Evolutionary conservation across 176 grass and related monocot species (phyloP), one percentile per base, ranked within the genome.

Genomic region (Panicum miliaceum): DNA sequence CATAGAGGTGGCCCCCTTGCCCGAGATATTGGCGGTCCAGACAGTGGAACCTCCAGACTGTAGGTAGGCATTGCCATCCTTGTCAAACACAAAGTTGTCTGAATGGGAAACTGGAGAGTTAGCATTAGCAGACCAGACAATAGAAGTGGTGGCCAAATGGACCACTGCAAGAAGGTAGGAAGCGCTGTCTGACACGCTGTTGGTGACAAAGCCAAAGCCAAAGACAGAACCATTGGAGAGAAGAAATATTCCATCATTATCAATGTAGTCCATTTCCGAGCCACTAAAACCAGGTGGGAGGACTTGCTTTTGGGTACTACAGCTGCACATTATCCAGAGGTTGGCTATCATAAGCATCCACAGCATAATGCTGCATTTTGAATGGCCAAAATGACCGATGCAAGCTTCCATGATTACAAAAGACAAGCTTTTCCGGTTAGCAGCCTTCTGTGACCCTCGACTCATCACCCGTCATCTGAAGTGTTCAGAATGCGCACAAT

Each of bases 211-310:
- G 60, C 96, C 96, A 78, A 98, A 95, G 41, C 80, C 96, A 47
- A 95, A 98, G 23, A 68, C 64, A 42, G 87, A 92, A 16, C 43
- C 82, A 77, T 93, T 98, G 20, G 93, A 98, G 27, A 93, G 53
- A 64, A 98, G 89, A 81, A 95, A 92, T 40, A 92, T 71, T 26
- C 95, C 96, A 65, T 13, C 6, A 43, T 93, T 95, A 79, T 98
- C 96, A 79, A 98, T 90, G 77, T 88, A 98, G 7, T 83, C 51
- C 96, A 98, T 98, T 87, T 95, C 70, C 3, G 92, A 90, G 54
- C 73, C 89, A 58, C 23, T 61, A 59, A 93, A 95, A 7, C 89
- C 87, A 63, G 87, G 96, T 22, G 8, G 5, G 50, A 95, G 84
- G 68, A 86, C 79, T 4, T 82, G 38, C 40, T 81, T 90, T 81